Base-by-base conservation (phyloP, 2,329 filamentous ascomycete species). In the Fusarium hostae region DNA sequence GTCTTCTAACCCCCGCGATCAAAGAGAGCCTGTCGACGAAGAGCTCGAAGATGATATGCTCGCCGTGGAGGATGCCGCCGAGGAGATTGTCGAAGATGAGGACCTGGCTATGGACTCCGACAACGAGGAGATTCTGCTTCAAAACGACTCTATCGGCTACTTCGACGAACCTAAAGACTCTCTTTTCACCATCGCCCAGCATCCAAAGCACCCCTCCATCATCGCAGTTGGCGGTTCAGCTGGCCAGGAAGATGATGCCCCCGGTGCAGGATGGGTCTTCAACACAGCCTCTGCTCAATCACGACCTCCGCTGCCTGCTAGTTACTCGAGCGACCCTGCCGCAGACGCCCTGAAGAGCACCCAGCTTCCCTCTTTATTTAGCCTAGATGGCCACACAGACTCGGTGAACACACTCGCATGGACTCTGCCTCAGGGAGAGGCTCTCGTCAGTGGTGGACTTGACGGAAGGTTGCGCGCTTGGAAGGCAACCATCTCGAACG, bases 171-270 rank as follows among this genome's bases (percentile, higher is more conserved):
- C 98, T 84, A 92, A 90, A 75, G 94, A 98, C 86, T 95, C 92
- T 67, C 92, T 99, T 78, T 99, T 98, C 85, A 90, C 93, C 82
- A 96, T 99, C 80, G 94, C 95, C 22, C 94, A 97, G 80, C 96
- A 99, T 80, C 96, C 96, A 7, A 85, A 90, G 10, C 87, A 92
- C 78, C 89, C 92, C 9, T 86, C 90, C 24, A 90, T 98, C 66
- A 86, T 98, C 66, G 92, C 95, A 6, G 97, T 96, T 0, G 96
- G 96, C 67, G 96, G 95, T 71, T 88, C 87, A 60, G 89, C 90
- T 62, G 88, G 88, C 48, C 83, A 86, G 18, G 82, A 81, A 40
- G 88, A 89, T 73, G 86, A 89, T 59, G 86, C 87, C 2, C 88
- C 88, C 1, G 96, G 97, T 66, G 91, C 92, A 24, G 95, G 93